Conservation (phyloP, 768 basidiomycete species). For the Mycena metata region DNA sequence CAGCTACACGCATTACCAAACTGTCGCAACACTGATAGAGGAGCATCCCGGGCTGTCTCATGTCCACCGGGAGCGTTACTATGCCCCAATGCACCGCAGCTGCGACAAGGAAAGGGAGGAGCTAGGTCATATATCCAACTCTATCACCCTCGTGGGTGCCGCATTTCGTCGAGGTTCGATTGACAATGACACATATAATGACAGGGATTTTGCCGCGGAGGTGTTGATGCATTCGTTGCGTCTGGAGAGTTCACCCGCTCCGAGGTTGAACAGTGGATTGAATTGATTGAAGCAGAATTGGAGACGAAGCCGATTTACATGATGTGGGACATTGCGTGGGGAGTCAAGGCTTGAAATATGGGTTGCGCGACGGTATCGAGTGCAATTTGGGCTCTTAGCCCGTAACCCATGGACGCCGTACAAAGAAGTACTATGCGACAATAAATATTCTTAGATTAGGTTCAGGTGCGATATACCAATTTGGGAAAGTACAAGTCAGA, state of each 20-base stretch:
- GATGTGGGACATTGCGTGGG: constrained; percentile 6
- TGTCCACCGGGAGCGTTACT: background rate
- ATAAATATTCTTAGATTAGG: background rate
- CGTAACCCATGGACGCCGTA: background rate
- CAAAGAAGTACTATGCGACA: too few relatives aligned
- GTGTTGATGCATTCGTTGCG: background rate
- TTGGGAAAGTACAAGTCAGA: background rate
- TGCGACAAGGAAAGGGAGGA: background rate
- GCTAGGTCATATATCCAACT: background rate
- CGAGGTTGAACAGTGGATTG: constrained; percentile 9
- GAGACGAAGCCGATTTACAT: constrained; percentile 3
- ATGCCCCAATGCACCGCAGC: background rate
- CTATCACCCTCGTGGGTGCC: background rate
- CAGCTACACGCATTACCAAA: background rate
- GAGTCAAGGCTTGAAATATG: background rate
- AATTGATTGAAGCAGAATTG: background rate
- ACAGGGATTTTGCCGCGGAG: background rate
- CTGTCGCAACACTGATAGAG: background rate
- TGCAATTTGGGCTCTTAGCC: background rate
- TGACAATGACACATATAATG: background rate
- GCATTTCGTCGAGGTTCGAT: background rate
- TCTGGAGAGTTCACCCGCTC: background rate
- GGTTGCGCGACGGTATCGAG: background rate
- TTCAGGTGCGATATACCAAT: too few relatives aligned
- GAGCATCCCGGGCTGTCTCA: background rate